Evolutionary conservation across 768 basidiomycete genomes (phyloP), one percentile per base, ranked within the genome.

Genomic region (Boletellus sp.): DNA sequence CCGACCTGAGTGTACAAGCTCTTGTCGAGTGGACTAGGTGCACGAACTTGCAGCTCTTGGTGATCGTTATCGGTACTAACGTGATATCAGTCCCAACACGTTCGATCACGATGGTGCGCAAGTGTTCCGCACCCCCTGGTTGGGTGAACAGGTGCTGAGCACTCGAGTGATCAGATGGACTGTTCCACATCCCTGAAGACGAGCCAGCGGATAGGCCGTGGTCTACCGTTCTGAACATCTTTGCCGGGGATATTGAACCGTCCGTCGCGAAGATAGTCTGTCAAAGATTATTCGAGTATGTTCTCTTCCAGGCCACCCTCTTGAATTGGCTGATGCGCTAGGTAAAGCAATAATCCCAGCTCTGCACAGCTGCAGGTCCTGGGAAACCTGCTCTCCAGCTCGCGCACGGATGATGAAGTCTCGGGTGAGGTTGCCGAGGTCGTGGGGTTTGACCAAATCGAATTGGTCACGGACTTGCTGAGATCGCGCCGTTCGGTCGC

Each of bases 361-460:
- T 6, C 50, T 40, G 47, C 43, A 31, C 48, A 49, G 28, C 23
- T 64, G 4, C 58, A 51, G 32, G 28, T n/a, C 16, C 47, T 77
- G 20, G 59, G 61, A 6, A 47, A 59, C 9, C 65, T 78, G 32
- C 68, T 90, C 15, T 74, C 76, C 1, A 81, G 80, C 6, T 55
- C 70, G 20, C 73, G 72, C 34, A 69, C 73, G 6, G 76, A 86
- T 55, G 89, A 93, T 26, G 81, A 79, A 19, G 86, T 96, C 26
- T 87, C 90, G 23, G 79, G 72, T 23, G 86, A 90, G 56, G 65
- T 97, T 10, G 80, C 78, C 8, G 94, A 96, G 52, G 71, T 90
- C 10, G 65, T 94, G 41, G 95, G 94, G 3, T 90, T 85, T 63
- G 89, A 95, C 43, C 79, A 86, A 16, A 81, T 97, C 42, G 90